These are phyloP conservation scores for Ceratocystis variospora DNA, from an alignment of 2,329 filamentous ascomycete species.

Conservation along the genomic window DNA sequence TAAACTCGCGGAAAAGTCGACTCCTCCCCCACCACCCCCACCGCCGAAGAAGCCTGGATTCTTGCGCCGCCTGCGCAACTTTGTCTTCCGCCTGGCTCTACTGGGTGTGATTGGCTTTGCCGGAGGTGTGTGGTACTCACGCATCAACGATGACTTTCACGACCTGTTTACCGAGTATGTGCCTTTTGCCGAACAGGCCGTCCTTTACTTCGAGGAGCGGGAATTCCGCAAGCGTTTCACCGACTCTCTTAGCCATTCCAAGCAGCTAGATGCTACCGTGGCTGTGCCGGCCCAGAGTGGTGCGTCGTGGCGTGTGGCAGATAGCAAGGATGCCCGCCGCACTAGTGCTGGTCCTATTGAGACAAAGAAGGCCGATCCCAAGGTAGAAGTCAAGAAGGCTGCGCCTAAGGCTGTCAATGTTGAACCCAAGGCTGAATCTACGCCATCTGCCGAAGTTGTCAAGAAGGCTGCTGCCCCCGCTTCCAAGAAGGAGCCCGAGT, in stretches of 20 bases:
- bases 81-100: constrained; percentile 62
- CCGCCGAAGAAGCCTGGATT: constrained; percentile 47
- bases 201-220: constrained; percentile 88
- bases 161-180: constrained; percentile 98
- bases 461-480: constrained; percentile 22
- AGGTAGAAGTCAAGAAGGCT: constrained; percentile 23
- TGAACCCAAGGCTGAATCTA: constrained; percentile 22
- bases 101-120: constrained; percentile 67
- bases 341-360: constrained; percentile 40
- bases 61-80: constrained; percentile 59
- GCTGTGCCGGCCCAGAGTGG: constrained; percentile 78
- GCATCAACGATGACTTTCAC: constrained; percentile 94
- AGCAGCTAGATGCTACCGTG: constrained; percentile 54
- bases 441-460: constrained; percentile 25
- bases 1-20: neutral
- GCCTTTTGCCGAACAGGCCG: constrained; percentile 84
- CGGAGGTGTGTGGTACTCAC: constrained; percentile 82
- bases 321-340: constrained; percentile 46
- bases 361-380: constrained; percentile 24
- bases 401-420: constrained; percentile 24
- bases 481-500: constrained; percentile 25
- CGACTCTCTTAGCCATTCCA: constrained; percentile 34
- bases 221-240: constrained; percentile 81
- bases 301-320: constrained; percentile 63
- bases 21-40: constrained; percentile 26